Evolutionary conservation across 495 filamentous ascomycete species (phyloP).

Genomic region (Podospora sp.): DNA sequence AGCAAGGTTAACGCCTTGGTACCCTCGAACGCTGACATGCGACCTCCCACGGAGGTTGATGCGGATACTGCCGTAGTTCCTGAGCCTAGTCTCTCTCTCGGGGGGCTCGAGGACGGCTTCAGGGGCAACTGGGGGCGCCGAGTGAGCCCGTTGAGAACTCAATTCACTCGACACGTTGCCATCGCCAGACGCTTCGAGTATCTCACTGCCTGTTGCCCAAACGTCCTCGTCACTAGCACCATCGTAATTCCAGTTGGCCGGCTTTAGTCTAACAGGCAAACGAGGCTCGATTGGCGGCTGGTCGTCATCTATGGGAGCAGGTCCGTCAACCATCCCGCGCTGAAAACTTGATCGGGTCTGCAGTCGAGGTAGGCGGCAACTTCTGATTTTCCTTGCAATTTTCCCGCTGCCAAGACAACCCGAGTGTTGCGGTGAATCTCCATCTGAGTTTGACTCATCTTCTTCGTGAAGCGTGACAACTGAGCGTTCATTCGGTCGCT

Average conservation of each 20-base stretch:
- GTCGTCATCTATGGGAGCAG: conserved; percentile 4
- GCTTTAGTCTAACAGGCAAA: background rate
- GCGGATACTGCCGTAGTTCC: conserved; percentile 20
- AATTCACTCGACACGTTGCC: conserved; percentile 21
- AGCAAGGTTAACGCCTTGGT: conserved; percentile 55
- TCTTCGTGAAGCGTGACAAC: background rate
- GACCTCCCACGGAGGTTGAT: conserved; percentile 43
- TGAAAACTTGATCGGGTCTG: conserved; percentile 20
- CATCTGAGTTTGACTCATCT: background rate
- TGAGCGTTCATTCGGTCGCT: background rate
- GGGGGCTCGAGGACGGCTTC: conserved; percentile 15
- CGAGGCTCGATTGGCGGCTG: background rate
- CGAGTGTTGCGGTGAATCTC: background rate
- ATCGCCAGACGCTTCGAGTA: conserved; percentile 19
- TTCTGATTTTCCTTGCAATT: conserved; percentile 22
- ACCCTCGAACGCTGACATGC: conserved; percentile 46
- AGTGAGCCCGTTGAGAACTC: background rate
- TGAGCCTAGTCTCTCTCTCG: conserved; percentile 8
- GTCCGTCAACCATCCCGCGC: conserved; percentile 16
- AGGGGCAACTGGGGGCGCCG: background rate
- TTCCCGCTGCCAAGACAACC: conserved; percentile 20
- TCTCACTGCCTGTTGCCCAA: background rate
- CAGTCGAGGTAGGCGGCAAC: conserved; percentile 14
- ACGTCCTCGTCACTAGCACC: conserved; percentile 25
- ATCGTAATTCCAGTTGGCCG: conserved; percentile 22